Evolutionary conservation across 371 early-diverging fungal species (phyloP), one percentile per base, ranked within the genome.

Genomic region (Actinomucor elegans): DNA sequence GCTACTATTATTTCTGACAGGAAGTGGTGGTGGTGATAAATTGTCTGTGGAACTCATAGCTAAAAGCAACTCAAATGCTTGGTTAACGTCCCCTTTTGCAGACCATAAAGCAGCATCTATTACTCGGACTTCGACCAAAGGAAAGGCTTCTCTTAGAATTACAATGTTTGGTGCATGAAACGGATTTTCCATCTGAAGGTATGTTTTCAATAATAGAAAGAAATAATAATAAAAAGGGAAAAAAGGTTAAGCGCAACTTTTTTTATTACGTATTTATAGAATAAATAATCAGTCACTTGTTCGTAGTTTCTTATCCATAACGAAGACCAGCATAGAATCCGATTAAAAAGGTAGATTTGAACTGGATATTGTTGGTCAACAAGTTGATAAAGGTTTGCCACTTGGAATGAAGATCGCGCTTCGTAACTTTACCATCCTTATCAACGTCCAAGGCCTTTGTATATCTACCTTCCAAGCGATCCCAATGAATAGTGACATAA

Each of bases 331-430:
- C 46, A 54, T 71, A 71, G 28, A 82, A 75, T 0, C 85, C 85
- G 23, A 66, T 61, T 8, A 75, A 55, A 40, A 82, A 84, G 2
- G 81, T 75, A 1, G 79, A 71, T 55, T 81, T 84, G 69, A 84
- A 84, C 54, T 82, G 85, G 17, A 84, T 59, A 44, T 82, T 80
- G 36, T 61, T 67, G 5, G 85, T 84, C 60, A 84, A 64, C n/a
- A 84, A 36, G 11, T 58, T 63, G 23, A 78, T 60, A 17, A 84
- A 51, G 8, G 45, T 56, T 20, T 70, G 53, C 69, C 83, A 71
- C 6, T 63, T 73, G 21, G 66, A 52, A 26, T 66, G 66, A 28
- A 77, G 59, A 47, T 81, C 80, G 0, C 62, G 57, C 14, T 38
- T 51, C 0, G 80, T 80, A 2, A 82, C 83, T 29, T 58, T 60